Conservation (phyloP, 306 rosid species). For the Prunus davidiana region DNA sequence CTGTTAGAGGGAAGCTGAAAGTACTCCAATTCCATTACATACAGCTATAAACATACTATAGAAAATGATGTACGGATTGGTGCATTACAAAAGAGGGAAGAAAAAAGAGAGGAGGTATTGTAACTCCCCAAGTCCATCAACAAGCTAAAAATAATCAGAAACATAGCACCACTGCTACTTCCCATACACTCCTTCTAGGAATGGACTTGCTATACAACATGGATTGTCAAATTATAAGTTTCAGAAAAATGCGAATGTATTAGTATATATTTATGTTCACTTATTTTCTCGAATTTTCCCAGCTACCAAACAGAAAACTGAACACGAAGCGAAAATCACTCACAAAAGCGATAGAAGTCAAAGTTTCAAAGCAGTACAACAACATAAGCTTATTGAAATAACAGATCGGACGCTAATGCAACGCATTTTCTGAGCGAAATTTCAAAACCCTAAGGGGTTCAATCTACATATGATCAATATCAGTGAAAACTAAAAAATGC, state of each 20-base stretch:
- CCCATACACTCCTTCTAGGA: neutral
- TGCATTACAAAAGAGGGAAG: neutral
- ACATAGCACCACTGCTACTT: neutral
- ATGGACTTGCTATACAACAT: neutral
- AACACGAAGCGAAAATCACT: neutral
- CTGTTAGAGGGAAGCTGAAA: neutral
- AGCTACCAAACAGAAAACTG: conserved; percentile 4
- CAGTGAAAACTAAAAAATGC: neutral
- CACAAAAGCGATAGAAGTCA: neutral
- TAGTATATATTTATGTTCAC: neutral
- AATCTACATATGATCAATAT: neutral
- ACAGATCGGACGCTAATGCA: conserved; percentile 7
- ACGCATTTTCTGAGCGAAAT: neutral
- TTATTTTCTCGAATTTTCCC: conserved; percentile 3
- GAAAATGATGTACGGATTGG: neutral
- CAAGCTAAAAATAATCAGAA: too few relatives aligned
- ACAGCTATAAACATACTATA: neutral
- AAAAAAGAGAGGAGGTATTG: too few relatives aligned
- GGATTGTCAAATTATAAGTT: neutral
- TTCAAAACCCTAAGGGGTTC: conserved; percentile 1
- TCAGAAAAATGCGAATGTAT: neutral
- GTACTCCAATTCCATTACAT: neutral
- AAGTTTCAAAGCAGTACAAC: neutral
- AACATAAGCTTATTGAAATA: neutral
- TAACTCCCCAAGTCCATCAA: too few relatives aligned